Evolutionary conservation across 257 asterid species (phyloP).

Genomic region (Scutellaria galericulata): DNA sequence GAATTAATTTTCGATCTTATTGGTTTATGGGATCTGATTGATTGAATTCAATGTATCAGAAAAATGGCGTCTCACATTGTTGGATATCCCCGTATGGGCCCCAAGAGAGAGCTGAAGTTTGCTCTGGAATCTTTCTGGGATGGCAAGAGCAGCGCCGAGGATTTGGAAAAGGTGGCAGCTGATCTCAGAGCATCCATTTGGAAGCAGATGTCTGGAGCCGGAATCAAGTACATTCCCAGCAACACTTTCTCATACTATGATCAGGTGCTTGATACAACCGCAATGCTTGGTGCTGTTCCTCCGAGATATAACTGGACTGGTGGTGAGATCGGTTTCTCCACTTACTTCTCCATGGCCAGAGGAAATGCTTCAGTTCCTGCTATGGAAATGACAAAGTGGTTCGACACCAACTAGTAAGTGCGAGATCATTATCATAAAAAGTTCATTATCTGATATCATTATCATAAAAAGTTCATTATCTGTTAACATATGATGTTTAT

Average conservation of each 20-base stretch:
- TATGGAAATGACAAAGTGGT: constrained; percentile 99
- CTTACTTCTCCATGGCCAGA: constrained; percentile 99
- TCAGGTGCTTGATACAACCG: constrained; percentile 89
- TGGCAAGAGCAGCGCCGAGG: constrained; percentile 70
- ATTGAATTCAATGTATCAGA: constrained; percentile 42
- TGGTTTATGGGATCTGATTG: constrained; percentile 8
- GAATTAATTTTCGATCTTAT: background rate
- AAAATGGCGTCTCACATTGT: constrained; percentile 92
- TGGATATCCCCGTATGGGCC: constrained; percentile 99
- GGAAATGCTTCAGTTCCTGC: constrained; percentile 99
- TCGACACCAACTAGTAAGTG: constrained; percentile 98
- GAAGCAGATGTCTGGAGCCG: constrained; percentile 60
- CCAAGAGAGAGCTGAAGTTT: constrained; percentile 94
- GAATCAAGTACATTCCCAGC: constrained; percentile 86
- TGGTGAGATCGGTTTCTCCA: constrained; percentile 84
- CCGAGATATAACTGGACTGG: constrained; percentile 86
- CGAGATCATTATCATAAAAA: constrained; percentile 5
- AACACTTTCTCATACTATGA: constrained; percentile 92
- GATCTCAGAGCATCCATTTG: constrained; percentile 80
- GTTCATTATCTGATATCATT: background rate
- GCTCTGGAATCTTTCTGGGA: constrained; percentile 75
- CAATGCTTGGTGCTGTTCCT: constrained; percentile 96
- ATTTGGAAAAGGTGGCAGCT: constrained; percentile 77
- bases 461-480: too few relatives aligned
- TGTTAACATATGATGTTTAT: constrained; percentile 19